Conservation (phyloP, 129 eudicot species). For the Dittrichia graveolens region DNA sequence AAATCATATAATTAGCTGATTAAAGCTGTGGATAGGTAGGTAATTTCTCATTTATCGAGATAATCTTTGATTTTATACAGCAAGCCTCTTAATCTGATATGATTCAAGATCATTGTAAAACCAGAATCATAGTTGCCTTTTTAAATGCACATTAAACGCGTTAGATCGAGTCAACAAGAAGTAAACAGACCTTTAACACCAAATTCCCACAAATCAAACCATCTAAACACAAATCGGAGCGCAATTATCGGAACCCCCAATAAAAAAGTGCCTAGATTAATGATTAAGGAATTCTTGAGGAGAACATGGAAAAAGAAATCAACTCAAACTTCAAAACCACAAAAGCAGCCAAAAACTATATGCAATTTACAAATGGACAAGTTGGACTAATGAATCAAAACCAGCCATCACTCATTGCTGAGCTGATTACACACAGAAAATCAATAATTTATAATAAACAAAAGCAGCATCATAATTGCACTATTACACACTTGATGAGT, state of each 20-base stretch:
- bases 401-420: neutral
- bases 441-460: conserved; percentile 8
- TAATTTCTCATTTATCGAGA: neutral
- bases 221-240: conserved; percentile 23
- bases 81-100: neutral
- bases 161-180: neutral
- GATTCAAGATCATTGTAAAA: neutral
- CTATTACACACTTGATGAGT: neutral
- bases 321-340: conserved; percentile 5
- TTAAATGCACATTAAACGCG: conserved; percentile 7
- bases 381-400: neutral
- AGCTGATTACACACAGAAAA: conserved; percentile 36
- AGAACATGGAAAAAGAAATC: conserved; percentile 25
- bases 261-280: neutral
- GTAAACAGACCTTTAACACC: conserved; percentile 17
- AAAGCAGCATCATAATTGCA: conserved; percentile 9
- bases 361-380: neutral
- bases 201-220: conserved; percentile 13
- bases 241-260: neutral
- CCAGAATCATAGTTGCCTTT: neutral
- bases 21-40: neutral
- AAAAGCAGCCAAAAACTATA: neutral
- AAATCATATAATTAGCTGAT: conserved; percentile 2
- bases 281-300: too few species aligned
- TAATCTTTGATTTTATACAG: too few species aligned